Conservation (phyloP, 2,329 filamentous ascomycete species). For the Monosporascus sp. region DNA sequence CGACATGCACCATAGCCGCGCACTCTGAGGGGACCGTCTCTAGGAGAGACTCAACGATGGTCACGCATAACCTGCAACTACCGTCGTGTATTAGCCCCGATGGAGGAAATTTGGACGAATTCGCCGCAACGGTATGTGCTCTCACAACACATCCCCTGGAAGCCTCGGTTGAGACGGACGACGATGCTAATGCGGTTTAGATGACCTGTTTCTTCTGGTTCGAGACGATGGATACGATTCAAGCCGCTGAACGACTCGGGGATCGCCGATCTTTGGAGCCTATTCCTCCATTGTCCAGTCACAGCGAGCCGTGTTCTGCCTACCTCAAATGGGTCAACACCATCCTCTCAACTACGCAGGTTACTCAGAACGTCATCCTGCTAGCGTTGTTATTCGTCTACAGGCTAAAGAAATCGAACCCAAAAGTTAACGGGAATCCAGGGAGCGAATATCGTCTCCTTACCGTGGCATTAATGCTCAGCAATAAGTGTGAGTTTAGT, state of each 20-base stretch:
- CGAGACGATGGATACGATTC: slow-evolving; percentile 75
- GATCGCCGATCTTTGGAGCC: slow-evolving; percentile 30
- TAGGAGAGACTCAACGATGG: slow-evolving; percentile 39
- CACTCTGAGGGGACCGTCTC: slow-evolving; percentile 28
- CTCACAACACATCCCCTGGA: too few relatives aligned
- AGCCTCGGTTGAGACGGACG: not conserved
- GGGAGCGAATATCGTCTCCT: slow-evolving; percentile 91
- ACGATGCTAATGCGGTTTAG: slow-evolving; percentile 38
- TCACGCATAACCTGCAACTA: slow-evolving; percentile 61
- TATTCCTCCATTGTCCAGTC: slow-evolving; percentile 51
- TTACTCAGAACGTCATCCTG: slow-evolving; percentile 91
- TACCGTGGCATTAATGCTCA: slow-evolving; percentile 94
- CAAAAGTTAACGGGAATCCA: slow-evolving; percentile 80
- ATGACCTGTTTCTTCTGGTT: slow-evolving; percentile 98
- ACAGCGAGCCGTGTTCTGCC: slow-evolving; percentile 70
- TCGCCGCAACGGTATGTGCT: slow-evolving; percentile 68
- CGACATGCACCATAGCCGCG: slow-evolving; percentile 21
- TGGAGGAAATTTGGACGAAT: slow-evolving; percentile 73
- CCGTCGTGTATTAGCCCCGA: slow-evolving; percentile 70
- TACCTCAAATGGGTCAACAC: slow-evolving; percentile 93
- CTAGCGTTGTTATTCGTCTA: slow-evolving; percentile 90
- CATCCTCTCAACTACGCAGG: slow-evolving; percentile 88
- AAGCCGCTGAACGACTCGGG: slow-evolving; percentile 62
- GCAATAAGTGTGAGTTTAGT: slow-evolving; percentile 76
- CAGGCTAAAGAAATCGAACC: slow-evolving; percentile 84